phyloP scores from a whole-genome alignment of 768 basidiomycete genomes.

The Pholiota microspora region DNA sequence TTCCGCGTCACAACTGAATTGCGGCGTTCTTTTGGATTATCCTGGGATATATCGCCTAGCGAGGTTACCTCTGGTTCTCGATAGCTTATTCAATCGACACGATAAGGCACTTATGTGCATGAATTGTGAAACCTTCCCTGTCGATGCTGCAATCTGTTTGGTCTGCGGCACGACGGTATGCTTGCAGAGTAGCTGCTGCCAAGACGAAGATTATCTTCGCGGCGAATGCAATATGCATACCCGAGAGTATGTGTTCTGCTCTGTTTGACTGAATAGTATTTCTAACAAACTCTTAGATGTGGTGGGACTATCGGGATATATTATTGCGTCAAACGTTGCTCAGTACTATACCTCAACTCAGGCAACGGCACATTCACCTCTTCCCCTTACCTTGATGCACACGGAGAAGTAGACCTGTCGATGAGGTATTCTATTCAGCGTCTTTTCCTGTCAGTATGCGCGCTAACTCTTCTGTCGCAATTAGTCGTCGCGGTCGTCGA shows the following conservation, averaged over 20 bases:
- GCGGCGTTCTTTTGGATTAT: slow-evolving; percentile 78
- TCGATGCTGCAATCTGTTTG: slow-evolving; percentile 88
- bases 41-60: slow-evolving; percentile 82
- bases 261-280: not conserved
- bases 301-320: slow-evolving; percentile 87
- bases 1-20: slow-evolving; percentile 74
- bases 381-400: slow-evolving; percentile 90
- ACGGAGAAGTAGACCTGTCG: slow-evolving; percentile 90
- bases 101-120: slow-evolving; percentile 73
- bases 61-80: slow-evolving; percentile 77
- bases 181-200: slow-evolving; percentile 90
- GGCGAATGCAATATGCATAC: slow-evolving; percentile 98
- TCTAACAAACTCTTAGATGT: slow-evolving; percentile 52
- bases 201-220: slow-evolving; percentile 60
- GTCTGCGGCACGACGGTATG: slow-evolving; percentile 88
- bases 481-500: slow-evolving; percentile 75
- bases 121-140: slow-evolving; percentile 75
- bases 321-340: slow-evolving; percentile 89
- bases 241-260: slow-evolving; percentile 67
- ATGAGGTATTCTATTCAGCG: slow-evolving; percentile 67
- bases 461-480: not conserved
- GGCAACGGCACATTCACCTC: slow-evolving; percentile 85
- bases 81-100: slow-evolving; percentile 76
- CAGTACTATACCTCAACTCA: slow-evolving; percentile 85
- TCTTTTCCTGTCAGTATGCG: not conserved